Evolutionary conservation across 192 early-diverging fungal genomes (phyloP), one percentile per base, ranked within the genome.

Genomic region (Entomortierella chlamydospora): DNA sequence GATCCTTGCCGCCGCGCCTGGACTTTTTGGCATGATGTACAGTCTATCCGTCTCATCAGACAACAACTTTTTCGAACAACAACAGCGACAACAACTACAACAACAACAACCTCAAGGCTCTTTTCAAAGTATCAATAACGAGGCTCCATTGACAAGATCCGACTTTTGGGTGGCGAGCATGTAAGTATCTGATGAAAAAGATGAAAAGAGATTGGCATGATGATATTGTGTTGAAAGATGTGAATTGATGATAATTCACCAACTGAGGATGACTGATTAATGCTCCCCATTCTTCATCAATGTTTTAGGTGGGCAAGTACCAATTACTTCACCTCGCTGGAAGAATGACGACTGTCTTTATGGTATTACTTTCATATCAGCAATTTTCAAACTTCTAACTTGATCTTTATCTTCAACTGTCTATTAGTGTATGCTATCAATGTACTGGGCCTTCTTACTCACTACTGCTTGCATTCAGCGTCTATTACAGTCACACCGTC

Each of bases 401-500:
- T 20, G 20, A 47, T 47, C 15, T 15, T 15, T 20, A 47, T 20
- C 45, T 11, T 20, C 20, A 12, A 20, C 3, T 47, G 4, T 47
- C 12, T 47, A 12, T 15, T 64, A 87, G 86, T 87, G 84, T 43
- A 68, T 74, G 15, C 47, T 87, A 18, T 85, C 83, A 9, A 81
- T 83, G 17, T 87, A 84, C 60, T 87, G 86, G 86, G 81, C 77
- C 28, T 87, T 81, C 68, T 68, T 87, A 7, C 59, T 87, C 12
- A 83, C 86, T 25, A 87, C 83, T 1, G 83, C 83, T 22, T 70
- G 81, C 64, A 73, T 83, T 22, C 76, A 82, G 41, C 76, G 86
- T 8, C 82, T 85, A 69, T 65, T 82, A 15, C 82, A 87, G 63
- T 83, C 83, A 53, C 85, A 84, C 57, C 78, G 85, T 51, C 67